Percentiles rank a stretch among this genome's conserved stretches.
Conservation (phyloP, 73 alveolate genomes). For the Effrenium voratum region DNA sequence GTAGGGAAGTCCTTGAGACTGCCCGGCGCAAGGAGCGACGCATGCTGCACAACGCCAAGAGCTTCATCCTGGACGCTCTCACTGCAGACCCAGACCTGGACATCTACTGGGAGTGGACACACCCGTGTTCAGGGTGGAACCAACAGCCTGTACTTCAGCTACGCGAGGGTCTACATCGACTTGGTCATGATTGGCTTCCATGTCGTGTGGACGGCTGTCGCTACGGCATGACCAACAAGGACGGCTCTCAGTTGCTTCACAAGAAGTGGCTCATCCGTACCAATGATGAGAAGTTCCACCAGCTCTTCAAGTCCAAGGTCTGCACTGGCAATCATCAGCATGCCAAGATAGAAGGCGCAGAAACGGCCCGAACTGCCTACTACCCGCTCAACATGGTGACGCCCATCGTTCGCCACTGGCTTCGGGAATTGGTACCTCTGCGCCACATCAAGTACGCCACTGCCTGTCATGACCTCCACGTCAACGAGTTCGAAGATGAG, state of each 20-base stretch:
- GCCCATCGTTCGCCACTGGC: background rate
- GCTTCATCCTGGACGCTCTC: background rate
- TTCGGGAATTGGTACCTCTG: too few species aligned
- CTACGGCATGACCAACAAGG: background rate
- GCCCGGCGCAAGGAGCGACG: background rate
- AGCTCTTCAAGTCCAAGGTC: background rate
- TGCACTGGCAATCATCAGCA: background rate
- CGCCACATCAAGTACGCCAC: too few species aligned
- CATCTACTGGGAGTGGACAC: conserved; percentile 4
- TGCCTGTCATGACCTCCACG: too few species aligned
- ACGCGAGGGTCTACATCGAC: background rate
- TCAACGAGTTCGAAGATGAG: too few species aligned
- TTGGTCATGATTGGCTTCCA: background rate
- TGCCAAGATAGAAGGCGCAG: background rate
- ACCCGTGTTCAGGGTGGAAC: background rate
- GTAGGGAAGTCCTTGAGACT: background rate
- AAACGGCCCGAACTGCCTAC: background rate
- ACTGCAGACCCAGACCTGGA: background rate
- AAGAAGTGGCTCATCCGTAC: background rate
- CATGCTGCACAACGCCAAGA: background rate
- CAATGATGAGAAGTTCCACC: background rate
- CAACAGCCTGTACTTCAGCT: background rate
- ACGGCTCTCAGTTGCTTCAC: background rate
- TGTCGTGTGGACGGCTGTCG: background rate
- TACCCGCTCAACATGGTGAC: background rate